phyloP scores from a whole-genome alignment of 225 moss, liverwort and hornwort genomes.

The Thuidium tamariscinum region DNA sequence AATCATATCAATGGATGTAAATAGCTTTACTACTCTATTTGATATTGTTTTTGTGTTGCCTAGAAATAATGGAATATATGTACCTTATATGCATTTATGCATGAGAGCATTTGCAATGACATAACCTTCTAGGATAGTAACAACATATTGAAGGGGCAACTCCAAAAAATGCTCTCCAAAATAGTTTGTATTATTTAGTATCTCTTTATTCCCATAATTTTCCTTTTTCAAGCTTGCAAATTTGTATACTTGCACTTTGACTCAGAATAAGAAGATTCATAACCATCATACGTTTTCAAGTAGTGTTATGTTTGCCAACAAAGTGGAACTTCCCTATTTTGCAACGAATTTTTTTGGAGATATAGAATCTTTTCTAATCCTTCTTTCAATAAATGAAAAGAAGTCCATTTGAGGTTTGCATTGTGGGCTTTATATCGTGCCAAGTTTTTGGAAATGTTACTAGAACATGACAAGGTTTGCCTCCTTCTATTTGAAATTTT shows the following conservation, averaged over 20 bases:
- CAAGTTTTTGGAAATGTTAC: not conserved
- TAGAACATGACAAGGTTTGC: fast-evolving
- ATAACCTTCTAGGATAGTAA: fast-evolving
- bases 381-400: not conserved
- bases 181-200: no score
- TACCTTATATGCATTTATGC: fast-evolving
- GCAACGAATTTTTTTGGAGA: not conserved
- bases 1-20: not conserved
- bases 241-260: fast-evolving
- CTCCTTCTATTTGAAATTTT: no score
- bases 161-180: not conserved
- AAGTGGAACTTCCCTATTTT: not conserved
- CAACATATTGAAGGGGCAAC: fast-evolving
- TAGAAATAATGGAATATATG: fast-evolving
- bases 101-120: not conserved
- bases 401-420: not conserved
- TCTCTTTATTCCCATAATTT: not conserved
- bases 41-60: fast-evolving
- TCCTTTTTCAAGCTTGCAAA: fast-evolving
- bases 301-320: not conserved
- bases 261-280: not conserved
- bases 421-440: fast-evolving
- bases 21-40: not conserved
- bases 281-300: not conserved
- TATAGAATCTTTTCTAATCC: fast-evolving